Base-by-base conservation (phyloP, 139 green algal species). In the Chlamydomonas urium region DNA sequence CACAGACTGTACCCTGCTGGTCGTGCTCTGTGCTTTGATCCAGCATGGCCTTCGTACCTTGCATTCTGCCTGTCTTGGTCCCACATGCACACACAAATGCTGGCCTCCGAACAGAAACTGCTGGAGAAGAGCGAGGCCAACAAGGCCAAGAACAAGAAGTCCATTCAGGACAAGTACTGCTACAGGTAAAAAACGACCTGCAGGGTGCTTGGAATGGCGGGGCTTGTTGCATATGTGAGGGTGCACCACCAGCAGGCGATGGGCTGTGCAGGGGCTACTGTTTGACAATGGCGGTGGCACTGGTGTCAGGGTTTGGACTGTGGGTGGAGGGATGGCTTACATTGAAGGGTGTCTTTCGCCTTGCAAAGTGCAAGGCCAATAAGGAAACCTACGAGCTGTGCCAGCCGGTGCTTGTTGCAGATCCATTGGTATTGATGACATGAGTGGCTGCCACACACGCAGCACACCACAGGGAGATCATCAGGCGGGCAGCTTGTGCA, bases 81-180 rank as follows among this genome's bases (percentile, higher is more conserved):
- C n/a, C n/a, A n/a, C n/a, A n/a, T n/a, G n/a, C n/a, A n/a, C n/a
- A n/a, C n/a, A n/a, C n/a, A n/a, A n/a, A n/a, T n/a, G n/a, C n/a
- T n/a, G n/a, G n/a, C n/a, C n/a, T n/a, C n/a, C n/a, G n/a, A n/a
- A n/a, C n/a, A n/a, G n/a, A n/a, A n/a, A n/a, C 63, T 71, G 38
- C 36, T 71, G 10, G 63, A 56, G 23, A 56, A 71, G 38, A 57
- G 33, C 26, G 28, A 56, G n/a, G 24, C 26, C 4, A 71, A 71
- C 28, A 26, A 31, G 14, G 63, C 35, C 5, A 53, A 71, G 63
- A 77, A 83, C 72, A 84, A 80, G 42, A 83, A 71, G 57, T 75
- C 67, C 38, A 47, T 90, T 4, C 37, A 75, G 67, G 77, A 86
- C 50, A 86, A 85, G 58, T 90, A 91, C 65, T 91, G 86, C 76